Conservation (phyloP, 148 eudicot species). For the Arbutus unedo region DNA sequence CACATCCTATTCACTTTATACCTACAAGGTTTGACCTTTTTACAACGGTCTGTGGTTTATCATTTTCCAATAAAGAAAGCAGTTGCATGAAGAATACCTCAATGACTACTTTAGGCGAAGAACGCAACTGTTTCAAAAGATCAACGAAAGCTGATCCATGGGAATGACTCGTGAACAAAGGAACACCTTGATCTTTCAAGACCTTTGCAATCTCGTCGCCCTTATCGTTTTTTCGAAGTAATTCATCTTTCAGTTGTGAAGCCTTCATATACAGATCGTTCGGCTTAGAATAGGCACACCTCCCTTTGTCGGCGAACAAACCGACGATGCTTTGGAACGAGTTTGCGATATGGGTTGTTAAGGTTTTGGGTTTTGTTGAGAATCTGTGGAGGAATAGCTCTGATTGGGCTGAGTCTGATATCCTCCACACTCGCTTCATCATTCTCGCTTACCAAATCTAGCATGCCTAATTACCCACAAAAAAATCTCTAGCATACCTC, state of each 20-base stretch:
- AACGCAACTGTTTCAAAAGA: slow-evolving; percentile 4
- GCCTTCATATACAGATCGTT: slow-evolving; percentile 27
- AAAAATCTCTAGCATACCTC: background rate
- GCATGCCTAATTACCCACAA: too few species aligned
- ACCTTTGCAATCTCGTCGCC: background rate
- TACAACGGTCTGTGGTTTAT: background rate
- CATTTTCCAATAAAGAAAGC: background rate
- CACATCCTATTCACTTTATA: background rate
- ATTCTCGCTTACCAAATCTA: background rate
- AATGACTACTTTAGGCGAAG: background rate
- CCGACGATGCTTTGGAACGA: background rate
- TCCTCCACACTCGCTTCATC: slow-evolving; percentile 29
- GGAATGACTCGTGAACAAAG: background rate
- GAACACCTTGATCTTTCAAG: background rate
- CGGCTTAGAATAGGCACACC: background rate
- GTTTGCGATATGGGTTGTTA: background rate
- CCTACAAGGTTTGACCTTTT: background rate
- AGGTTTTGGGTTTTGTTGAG: slow-evolving; percentile 17
- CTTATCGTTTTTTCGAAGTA: slow-evolving; percentile 28
- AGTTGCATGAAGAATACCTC: background rate
- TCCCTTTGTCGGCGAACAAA: slow-evolving; percentile 21
- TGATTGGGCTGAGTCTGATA: slow-evolving; percentile 20
- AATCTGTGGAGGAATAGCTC: slow-evolving; percentile 11
- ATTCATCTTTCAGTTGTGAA: slow-evolving; percentile 39
- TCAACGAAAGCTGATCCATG: background rate